Percentiles rank a stretch among this genome's conserved stretches.
Evolutionary conservation across 108 stramenopile species (phyloP).

Genomic region (Fistulifera solaris): DNA sequence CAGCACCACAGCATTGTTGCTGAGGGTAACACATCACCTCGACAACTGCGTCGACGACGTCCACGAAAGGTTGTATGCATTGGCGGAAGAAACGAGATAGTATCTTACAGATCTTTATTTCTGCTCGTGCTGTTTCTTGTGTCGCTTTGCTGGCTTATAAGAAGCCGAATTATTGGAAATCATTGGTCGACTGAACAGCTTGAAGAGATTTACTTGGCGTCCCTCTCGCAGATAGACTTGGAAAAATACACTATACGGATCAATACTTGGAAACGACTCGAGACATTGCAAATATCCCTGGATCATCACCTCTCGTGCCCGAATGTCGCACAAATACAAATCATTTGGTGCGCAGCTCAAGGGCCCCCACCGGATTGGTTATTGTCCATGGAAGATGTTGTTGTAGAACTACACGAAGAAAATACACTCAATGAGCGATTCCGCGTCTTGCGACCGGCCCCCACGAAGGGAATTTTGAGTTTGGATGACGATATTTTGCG

Average conservation of each 20-base stretch:
- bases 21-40: no score
- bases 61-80: no score
- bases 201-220: background rate
- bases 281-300: slow-evolving; percentile 40
- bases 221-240: slow-evolving; percentile 15
- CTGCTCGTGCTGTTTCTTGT: no score
- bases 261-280: slow-evolving; percentile 64
- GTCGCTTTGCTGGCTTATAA: no score
- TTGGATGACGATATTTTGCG: slow-evolving; percentile 80
- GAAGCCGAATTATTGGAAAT: no score
- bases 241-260: slow-evolving; percentile 64
- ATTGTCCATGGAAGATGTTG: slow-evolving; percentile 15
- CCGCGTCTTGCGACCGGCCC: slow-evolving; percentile 31
- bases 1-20: no score
- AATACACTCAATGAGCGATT: slow-evolving; percentile 81
- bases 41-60: no score
- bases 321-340: slow-evolving; percentile 54
- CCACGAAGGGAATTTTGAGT: slow-evolving; percentile 69
- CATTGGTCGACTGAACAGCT: no score
- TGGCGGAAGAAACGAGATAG: no score
- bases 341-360: slow-evolving; percentile 57
- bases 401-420: slow-evolving; percentile 52
- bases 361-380: slow-evolving; percentile 21
- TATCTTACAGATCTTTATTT: no score
- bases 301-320: slow-evolving; percentile 48